phyloP scores from a whole-genome alignment of 2,329 filamentous ascomycete species.

The Pseudopyrenochaeta lycopersici region DNA sequence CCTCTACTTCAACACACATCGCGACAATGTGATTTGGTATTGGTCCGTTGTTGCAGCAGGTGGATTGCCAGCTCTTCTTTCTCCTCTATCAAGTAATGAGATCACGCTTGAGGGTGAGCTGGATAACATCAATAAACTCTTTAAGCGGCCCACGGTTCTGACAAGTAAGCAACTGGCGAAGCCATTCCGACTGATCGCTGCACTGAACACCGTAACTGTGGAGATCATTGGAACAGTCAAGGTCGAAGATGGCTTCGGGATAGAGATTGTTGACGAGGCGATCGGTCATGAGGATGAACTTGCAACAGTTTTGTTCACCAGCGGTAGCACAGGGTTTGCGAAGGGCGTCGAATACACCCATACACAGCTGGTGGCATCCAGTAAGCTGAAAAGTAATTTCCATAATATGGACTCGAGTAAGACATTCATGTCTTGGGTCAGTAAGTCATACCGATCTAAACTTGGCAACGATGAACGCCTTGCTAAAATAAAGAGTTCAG shows the following conservation, averaged over 20 bases:
- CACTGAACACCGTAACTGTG: constrained; percentile 2
- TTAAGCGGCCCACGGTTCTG: constrained; percentile 1
- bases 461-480: background rate
- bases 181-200: background rate
- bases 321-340: constrained; percentile 60
- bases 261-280: background rate
- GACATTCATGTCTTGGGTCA: constrained; percentile 22
- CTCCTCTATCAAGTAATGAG: constrained; percentile 14
- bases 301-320: constrained; percentile 58
- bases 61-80: constrained; percentile 13
- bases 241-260: too few species aligned
- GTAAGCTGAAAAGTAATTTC: constrained; percentile 51
- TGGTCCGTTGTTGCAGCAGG: constrained; percentile 14
- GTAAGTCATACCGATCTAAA: constrained; percentile 1
- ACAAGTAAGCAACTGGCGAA: background rate
- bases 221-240: background rate
- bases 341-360: constrained; percentile 61
- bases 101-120: constrained; percentile 6
- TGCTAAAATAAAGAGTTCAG: constrained; percentile 7
- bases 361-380: constrained; percentile 53
- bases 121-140: constrained; percentile 11
- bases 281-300: constrained; percentile 6
- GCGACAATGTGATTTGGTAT: constrained; percentile 17
- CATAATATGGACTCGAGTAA: constrained; percentile 6
- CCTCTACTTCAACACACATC: constrained; percentile 16